phyloP scores from a whole-genome alignment of 352 stramenopile genomes.

The Ophiocytium majus region DNA sequence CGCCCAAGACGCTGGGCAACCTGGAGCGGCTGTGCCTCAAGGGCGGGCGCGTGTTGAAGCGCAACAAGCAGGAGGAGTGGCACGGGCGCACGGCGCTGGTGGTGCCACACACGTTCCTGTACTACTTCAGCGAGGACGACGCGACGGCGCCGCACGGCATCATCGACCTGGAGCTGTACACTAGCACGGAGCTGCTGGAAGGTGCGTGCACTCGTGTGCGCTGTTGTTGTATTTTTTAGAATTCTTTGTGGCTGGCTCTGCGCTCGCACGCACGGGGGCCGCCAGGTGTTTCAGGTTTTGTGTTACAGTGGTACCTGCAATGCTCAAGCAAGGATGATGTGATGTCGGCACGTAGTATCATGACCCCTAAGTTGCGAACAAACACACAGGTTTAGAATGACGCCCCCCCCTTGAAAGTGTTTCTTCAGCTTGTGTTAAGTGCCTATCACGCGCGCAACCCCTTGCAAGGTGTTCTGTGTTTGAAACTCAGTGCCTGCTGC shows the following conservation, averaged over 20 bases:
- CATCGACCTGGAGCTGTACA: constrained; percentile 75
- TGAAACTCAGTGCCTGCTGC: no score
- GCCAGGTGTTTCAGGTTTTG: neutral
- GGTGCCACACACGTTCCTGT: constrained; percentile 75
- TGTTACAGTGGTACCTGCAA: neutral
- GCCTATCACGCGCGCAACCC: no score
- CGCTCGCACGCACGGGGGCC: neutral
- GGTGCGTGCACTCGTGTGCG: constrained; percentile 14
- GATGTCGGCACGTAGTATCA: no score
- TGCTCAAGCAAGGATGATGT: no score
- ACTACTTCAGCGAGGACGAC: constrained; percentile 70
- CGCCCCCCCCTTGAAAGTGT: no score
- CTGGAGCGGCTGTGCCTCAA: constrained; percentile 30
- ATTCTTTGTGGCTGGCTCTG: neutral
- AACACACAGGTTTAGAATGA: no score
- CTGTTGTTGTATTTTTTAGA: neutral
- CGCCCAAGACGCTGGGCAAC: constrained; percentile 20
- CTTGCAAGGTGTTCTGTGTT: no score
- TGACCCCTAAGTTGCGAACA: no score
- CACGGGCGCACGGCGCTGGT: constrained; percentile 27
- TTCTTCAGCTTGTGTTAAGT: no score
- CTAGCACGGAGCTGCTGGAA: constrained; percentile 37
- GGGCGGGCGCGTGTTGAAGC: constrained; percentile 34
- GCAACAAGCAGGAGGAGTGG: constrained; percentile 38
- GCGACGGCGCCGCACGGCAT: constrained; percentile 63